Percentiles rank a stretch among this genome's conserved stretches.
These are phyloP conservation scores for Wickerhamomyces xylosicus DNA, from an alignment of 805 yeast genomes.

Conservation along the genomic window DNA sequence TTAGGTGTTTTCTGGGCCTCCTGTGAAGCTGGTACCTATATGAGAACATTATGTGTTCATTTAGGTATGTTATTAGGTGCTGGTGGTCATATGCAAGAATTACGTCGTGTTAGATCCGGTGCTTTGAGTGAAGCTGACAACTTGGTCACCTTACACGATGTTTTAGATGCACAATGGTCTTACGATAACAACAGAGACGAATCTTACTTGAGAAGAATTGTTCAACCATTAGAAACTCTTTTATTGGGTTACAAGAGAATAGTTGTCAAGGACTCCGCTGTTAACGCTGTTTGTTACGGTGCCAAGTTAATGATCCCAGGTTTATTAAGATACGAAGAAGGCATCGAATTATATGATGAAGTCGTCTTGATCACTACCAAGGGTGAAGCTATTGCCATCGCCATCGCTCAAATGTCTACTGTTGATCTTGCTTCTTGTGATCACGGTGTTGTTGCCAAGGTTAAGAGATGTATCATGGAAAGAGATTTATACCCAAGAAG, in stretches of 20 bases:
- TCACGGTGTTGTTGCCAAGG: constrained; percentile 97
- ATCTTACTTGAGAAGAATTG: constrained; percentile 84
- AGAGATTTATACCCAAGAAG: constrained; percentile 98
- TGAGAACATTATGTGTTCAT: constrained; percentile 98
- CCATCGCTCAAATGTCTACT: constrained; percentile 97
- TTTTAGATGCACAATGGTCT: constrained; percentile 95
- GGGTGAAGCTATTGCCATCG: constrained; percentile 99
- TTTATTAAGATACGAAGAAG: constrained; percentile 92
- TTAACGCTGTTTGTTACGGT: constrained; percentile 96
- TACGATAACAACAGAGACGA: constrained; percentile 97
- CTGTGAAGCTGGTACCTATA: constrained; percentile 99
- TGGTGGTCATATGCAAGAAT: constrained; percentile 99
- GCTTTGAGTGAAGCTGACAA: constrained; percentile 85
- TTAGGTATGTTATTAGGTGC: constrained; percentile 96
- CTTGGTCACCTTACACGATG: constrained; percentile 93
- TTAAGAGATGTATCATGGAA: constrained; percentile 99
- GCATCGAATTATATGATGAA: constrained; percentile 94
- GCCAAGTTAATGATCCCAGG: constrained; percentile 99
- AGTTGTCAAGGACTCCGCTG: constrained; percentile 92
- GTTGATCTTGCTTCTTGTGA: constrained; percentile 95
- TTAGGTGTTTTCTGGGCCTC: constrained; percentile 99
- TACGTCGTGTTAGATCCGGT: constrained; percentile 98
- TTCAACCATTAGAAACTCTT: constrained; percentile 90
- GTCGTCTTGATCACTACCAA: constrained; percentile 96
- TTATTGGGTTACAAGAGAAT: constrained; percentile 93